Evolutionary conservation across 2,329 filamentous ascomycete species (phyloP).

Genomic region (Leptographium procerum): DNA sequence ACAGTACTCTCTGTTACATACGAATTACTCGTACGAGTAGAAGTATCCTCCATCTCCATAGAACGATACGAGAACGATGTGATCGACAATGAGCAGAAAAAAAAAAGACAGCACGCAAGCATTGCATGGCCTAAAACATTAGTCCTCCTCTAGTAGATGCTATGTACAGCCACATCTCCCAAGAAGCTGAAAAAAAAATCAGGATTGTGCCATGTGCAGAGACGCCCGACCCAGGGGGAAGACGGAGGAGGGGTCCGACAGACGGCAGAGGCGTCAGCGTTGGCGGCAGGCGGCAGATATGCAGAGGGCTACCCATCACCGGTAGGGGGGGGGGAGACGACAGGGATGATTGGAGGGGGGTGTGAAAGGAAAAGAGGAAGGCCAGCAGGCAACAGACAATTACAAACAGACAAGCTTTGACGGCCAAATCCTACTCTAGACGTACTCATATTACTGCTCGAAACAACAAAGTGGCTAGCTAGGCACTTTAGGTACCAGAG

Average conservation of each 20-base stretch:
- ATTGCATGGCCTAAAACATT: not conserved
- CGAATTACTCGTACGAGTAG: too few relatives aligned
- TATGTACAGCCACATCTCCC: too few relatives aligned
- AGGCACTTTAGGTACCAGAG: too few relatives aligned
- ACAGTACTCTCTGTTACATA: too few relatives aligned
- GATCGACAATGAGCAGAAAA: not conserved
- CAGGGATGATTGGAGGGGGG: not conserved
- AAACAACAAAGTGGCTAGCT: too few relatives aligned
- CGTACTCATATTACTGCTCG: too few relatives aligned
- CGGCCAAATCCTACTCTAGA: not conserved
- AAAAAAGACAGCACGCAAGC: not conserved
- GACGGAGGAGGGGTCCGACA: not conserved
- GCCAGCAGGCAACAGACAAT: too few relatives aligned
- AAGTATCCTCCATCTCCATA: too few relatives aligned
- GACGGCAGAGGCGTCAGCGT: conserved; percentile 1
- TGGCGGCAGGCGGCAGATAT: not conserved
- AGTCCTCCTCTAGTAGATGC: not conserved
- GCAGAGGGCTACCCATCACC: not conserved
- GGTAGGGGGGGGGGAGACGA: too few relatives aligned
- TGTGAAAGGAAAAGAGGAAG: too few relatives aligned
- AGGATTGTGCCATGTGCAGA: not conserved
- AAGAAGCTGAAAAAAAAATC: not conserved
- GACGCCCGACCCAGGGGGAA: not conserved
- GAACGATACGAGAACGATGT: not conserved
- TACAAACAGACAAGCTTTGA: not conserved